Base-by-base conservation (phyloP, 1,284 basidiomycete species). In the Hemileia vastatrix region DNA sequence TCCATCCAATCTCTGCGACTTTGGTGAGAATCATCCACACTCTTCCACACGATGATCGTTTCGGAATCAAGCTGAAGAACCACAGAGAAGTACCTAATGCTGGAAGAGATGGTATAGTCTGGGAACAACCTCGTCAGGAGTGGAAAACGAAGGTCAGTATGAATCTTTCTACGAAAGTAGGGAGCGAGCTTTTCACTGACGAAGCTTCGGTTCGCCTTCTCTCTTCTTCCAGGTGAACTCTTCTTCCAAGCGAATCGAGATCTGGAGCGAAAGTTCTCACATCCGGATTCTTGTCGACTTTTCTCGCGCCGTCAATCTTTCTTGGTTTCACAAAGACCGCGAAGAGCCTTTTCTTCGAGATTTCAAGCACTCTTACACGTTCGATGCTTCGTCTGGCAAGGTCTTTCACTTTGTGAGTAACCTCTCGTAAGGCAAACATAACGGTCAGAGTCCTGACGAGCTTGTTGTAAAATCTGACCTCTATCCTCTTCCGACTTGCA, bases 351-450 rank as follows among this genome's bases (percentile, higher is more conserved):
- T 67, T 23, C 51, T 66, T 19, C 27, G 21, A 13, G 66, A 67
- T 33, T 68, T 51, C n/a, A 66, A 67, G 19, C 23, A 57, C 6
- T 60, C 66, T n/a, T 67, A 67, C 45, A 23, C 51, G 1, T 67
- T 57, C 56, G 66, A 67, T 53, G 52, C 32, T 2, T n/a, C n/a
- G 4, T 55, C 66, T 4, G 57, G 64, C 3, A 57, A 50, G 23
- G 65, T 67, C 4, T 33, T 40, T n/a, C 66, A 67, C 27, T 65
- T 48, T 13, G 59, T 64, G 18, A 19, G 63, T 31, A 23, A 4
- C 13, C 19, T 8, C 45, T 8, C 23, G 18, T 40, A 40, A 13
- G 18, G 24, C 9, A n/a, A 15, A 11, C 21, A n/a, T n/a, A n/a
- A n/a, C n/a, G n/a, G n/a, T n/a, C n/a, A n/a, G n/a, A n/a, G n/a